Evolutionary conservation across 2,329 filamentous ascomycete species (phyloP), one percentile per base, ranked within the genome.

Genomic region (Claviceps humidiphila): DNA sequence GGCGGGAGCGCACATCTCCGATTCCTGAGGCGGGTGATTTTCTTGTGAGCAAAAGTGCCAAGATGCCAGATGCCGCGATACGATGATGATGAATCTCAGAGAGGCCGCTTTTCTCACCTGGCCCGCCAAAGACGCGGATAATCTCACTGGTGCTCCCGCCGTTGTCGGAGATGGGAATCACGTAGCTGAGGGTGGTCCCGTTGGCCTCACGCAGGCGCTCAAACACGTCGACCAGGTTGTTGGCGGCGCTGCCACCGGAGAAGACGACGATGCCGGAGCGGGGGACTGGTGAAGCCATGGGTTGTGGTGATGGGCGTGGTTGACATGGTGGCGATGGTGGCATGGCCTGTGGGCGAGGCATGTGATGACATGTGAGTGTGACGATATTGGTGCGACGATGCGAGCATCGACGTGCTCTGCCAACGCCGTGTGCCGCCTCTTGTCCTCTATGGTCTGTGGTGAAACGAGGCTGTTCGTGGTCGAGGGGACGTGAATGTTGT

Each of bases 111-210:
- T 20, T 14, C 48, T 52, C 70, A 84, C 91, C 91, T 58, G 91
- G 91, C 1, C 93, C 93, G 14, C 91, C 93, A 69, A 97, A 93
- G 39, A 97, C 89, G 39, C 93, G 80, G 58, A 96, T 95, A 61
- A 96, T 74, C 71, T 97, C 91, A 45, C 88, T 95, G 2, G 89
- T 94, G 60, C 87, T 94, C 41, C 91, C 91, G 48, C 91, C 91
- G 68, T 97, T 97, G 70, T 97, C 91, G 58, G 87, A 93, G 64
- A 96, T 95, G 39, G 91, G 91, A 50, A 97, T 95, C 54, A 96
- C 82, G 66, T 95, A 94, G 68, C 81, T 88, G 43, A 94, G 70
- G 2, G 77, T 72, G 62, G 84, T 85, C 42, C 76, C 69, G 56
- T 85, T 86, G 59, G 76, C 82, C 56, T 82, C 68, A 13, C 79